These are phyloP conservation scores for Thelonectria rubi DNA, from an alignment of 2,329 filamentous ascomycete species.

Conservation along the genomic window DNA sequence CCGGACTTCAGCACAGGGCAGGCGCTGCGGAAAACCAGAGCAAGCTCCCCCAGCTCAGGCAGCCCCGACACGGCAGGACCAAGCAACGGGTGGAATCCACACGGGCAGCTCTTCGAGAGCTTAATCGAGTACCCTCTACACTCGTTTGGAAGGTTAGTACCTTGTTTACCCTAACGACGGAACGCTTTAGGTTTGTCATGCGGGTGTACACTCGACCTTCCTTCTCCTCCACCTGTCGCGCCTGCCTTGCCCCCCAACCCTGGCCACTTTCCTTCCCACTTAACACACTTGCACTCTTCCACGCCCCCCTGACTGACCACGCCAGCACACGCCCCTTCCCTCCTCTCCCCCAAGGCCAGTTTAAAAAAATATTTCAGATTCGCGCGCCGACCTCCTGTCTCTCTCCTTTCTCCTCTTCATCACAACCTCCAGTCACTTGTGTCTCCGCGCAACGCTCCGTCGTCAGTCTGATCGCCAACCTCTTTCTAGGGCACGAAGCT, in stretches of 20 bases:
- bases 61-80: slow-evolving; percentile 26
- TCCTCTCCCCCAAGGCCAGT: slow-evolving; percentile 38
- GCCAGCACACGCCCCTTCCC: slow-evolving; percentile 38
- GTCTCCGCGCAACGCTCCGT: slow-evolving; percentile 59
- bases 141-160: slow-evolving; percentile 4
- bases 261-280: slow-evolving; percentile 42
- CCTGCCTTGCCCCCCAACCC: slow-evolving; percentile 38
- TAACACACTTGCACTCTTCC: slow-evolving; percentile 33
- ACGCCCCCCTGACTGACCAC: slow-evolving; percentile 35
- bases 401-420: slow-evolving; percentile 50
- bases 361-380: slow-evolving; percentile 55
- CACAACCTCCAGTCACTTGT: slow-evolving; percentile 57
- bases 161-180: not conserved
- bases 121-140: slow-evolving; percentile 12
- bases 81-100: slow-evolving; percentile 27
- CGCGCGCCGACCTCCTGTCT: slow-evolving; percentile 43
- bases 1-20: slow-evolving; percentile 22
- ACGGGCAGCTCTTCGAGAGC: slow-evolving; percentile 21
- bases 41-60: slow-evolving; percentile 24
- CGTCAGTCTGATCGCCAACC: slow-evolving; percentile 55
- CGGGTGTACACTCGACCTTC: slow-evolving; percentile 9
- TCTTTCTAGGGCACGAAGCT: slow-evolving; percentile 87
- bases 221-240: slow-evolving; percentile 22
- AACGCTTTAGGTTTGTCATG: not conserved
- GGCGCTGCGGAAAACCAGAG: slow-evolving; percentile 12